Base-by-base conservation (phyloP, 1,284 basidiomycete species). In the Acaromyces ingoldii region DNA sequence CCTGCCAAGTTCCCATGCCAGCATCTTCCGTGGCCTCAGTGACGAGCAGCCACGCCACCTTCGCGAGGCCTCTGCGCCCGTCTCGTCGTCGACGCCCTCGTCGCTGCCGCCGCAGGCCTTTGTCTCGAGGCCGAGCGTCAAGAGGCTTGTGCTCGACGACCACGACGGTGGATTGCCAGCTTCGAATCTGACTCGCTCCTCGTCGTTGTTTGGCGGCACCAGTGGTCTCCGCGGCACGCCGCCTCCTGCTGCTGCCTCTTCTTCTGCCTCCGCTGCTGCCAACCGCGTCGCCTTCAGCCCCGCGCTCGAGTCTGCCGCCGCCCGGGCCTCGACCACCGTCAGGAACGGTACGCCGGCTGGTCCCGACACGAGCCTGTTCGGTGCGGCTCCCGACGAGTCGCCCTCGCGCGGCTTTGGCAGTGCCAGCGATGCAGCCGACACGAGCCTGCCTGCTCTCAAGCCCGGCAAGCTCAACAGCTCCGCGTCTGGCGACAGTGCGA, bases 71-170 rank as follows among this genome's bases (percentile, higher is more conserved):
- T 45, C 42, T 30, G 28, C 24, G 21, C 42, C 42, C 30, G 26
- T 31, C 19, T 29, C 42, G 9, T 38, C 51, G 25, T 45, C 42
- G 19, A 22, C 24, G 21, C 42, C 42, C 30, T 19, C 42, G 17
- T 29, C 42, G 9, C 41, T 56, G 25, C 43, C 54, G 17, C 17
- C 80, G 17, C 79, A 81, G 60, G 87, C 79, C 77, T 91, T 71
- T 79, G 84, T 67, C 80, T 86, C 63, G 21, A 82, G 87, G 34
- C 84, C 86, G 53, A 95, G 89, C 73, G 89, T 96, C 58, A 98
- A 97, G 81, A 93, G 95, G 76, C 83, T 98, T 49, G 86, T 92
- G 34, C 77, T 97, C 52, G 87, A 91, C 70, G 65, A 70, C 26
- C 54, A 62, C 33, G 57, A 55, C 45, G 59, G 59, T 41, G 60